Evolutionary conservation across 23 red algal genomes (phyloP).

Genomic region (Cyanidium caldarium): DNA sequence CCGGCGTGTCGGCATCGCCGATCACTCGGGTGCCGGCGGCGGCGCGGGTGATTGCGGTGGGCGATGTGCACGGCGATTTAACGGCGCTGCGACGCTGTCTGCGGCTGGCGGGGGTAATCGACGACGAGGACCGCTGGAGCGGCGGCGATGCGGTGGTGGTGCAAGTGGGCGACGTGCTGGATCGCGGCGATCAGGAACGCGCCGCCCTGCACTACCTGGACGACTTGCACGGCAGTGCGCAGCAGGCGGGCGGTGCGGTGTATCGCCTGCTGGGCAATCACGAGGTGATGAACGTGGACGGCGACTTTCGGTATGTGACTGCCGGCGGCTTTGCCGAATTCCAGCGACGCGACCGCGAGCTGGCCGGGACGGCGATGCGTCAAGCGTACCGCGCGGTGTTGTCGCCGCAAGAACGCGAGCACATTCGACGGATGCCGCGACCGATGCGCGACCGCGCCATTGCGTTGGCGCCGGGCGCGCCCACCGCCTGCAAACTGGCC

Average conservation of each 20-base stretch:
- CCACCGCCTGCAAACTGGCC: conserved; percentile 12
- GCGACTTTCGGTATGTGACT: conserved; percentile 93
- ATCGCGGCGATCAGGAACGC: conserved; percentile 72
- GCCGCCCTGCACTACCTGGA: conserved; percentile 50
- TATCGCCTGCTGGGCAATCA: conserved; percentile 82
- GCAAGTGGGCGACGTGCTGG: conserved; percentile 76
- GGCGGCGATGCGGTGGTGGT: conserved; percentile 60
- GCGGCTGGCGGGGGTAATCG: conserved; percentile 33
- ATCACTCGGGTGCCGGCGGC: too few species aligned
- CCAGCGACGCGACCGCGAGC: conserved; percentile 6
- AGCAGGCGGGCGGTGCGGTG: conserved; percentile 46
- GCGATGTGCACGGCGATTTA: conserved; percentile 93
- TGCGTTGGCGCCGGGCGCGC: conserved; percentile 3
- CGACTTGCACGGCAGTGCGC: conserved; percentile 44
- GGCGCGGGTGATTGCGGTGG: conserved; percentile 63
- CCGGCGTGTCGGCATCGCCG: too few species aligned
- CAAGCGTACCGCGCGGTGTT: background rate
- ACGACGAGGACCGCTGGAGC: conserved; percentile 34
- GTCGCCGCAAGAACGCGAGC: background rate
- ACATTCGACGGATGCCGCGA: background rate
- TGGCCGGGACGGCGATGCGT: background rate
- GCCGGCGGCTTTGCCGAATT: conserved; percentile 56
- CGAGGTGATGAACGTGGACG: conserved; percentile 84
- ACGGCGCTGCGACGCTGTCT: conserved; percentile 33
- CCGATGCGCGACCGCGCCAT: background rate